Evolutionary conservation across 177 flowering plant species (phyloP).

Genomic region (Telopea speciosissima): DNA sequence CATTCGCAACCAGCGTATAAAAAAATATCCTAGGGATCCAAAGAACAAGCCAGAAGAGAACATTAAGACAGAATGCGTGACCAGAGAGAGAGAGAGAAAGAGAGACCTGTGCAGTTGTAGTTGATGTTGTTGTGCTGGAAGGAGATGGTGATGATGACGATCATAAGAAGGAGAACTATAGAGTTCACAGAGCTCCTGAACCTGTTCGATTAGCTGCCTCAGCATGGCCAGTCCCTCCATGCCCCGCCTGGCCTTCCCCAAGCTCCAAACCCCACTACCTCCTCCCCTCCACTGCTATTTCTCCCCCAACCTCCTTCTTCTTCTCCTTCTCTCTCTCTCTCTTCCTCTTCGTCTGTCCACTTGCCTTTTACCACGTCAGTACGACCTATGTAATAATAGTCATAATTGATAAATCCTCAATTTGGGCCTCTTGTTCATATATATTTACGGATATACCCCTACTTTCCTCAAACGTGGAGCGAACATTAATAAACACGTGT

Average conservation of each 20-base stretch:
- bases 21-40: background rate
- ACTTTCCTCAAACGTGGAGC: no score
- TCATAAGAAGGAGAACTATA: slow-evolving; percentile 34
- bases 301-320: no score
- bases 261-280: slow-evolving; percentile 11
- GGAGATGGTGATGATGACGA: slow-evolving; percentile 20
- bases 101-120: slow-evolving; percentile 7
- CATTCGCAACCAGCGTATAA: no score
- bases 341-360: slow-evolving; percentile 13
- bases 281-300: slow-evolving; percentile 16
- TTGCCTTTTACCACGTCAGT: slow-evolving; percentile 32
- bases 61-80: background rate
- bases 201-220: slow-evolving; percentile 76
- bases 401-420: slow-evolving; percentile 15
- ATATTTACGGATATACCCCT: slow-evolving; percentile 5
- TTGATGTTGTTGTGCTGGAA: slow-evolving; percentile 6
- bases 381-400: slow-evolving; percentile 11
- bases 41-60: no score
- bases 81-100: slow-evolving; percentile 1
- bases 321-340: slow-evolving; percentile 4
- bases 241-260: slow-evolving; percentile 16
- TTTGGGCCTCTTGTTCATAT: background rate
- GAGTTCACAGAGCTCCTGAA: slow-evolving; percentile 60
- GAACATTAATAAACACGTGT: no score
- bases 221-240: slow-evolving; percentile 73